Evolutionary conservation across 306 rosid species (phyloP), one percentile per base, ranked within the genome.

Genomic region (Vigna mungo): DNA sequence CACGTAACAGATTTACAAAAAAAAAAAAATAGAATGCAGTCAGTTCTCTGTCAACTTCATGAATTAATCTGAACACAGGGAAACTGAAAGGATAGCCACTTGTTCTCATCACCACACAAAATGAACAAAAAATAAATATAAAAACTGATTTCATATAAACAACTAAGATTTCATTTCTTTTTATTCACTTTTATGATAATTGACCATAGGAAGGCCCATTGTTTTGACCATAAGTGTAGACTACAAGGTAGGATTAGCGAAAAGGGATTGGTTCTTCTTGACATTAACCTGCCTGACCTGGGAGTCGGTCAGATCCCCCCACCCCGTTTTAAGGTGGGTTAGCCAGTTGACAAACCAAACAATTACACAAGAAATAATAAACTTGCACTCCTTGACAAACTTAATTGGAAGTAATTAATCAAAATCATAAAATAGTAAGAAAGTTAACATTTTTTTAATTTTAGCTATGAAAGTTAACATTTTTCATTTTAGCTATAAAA

Each of bases 41-140:
- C 72, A 70, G 14, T 56, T 70, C 75, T 72, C 75, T 72, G 30
- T 34, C 49, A 52, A 59, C 47, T 25, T n/a, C 30, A 68, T 36
- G 62, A 56, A 80, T 48, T 75, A 46, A 70, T 61, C 68, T 54
- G 67, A 54, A 18, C 16, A 14, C 16, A 23, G 16, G 36, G 17
- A 41, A 78, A 12, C 37, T 37, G 13, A 64, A 71, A 76, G 75
- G 34, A 25, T 15, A 81, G 16, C 47, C 41, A 30, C 32, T 67
- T 55, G 54, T 62, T 79, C 49, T 63, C 67, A 65, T 55, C 41
- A 43, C 56, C 13, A 43, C 55, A 43, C 47, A 32, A 69, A 58
- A 55, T 41, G 49, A 14, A 67, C 68, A 62, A 7, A 4, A 17
- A 39, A 23, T 53, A 78, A 49, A 51, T 13, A 9, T 55, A 0